phyloP scores from a whole-genome alignment of 768 basidiomycete genomes.

The Macrolepiota albuminosa region DNA sequence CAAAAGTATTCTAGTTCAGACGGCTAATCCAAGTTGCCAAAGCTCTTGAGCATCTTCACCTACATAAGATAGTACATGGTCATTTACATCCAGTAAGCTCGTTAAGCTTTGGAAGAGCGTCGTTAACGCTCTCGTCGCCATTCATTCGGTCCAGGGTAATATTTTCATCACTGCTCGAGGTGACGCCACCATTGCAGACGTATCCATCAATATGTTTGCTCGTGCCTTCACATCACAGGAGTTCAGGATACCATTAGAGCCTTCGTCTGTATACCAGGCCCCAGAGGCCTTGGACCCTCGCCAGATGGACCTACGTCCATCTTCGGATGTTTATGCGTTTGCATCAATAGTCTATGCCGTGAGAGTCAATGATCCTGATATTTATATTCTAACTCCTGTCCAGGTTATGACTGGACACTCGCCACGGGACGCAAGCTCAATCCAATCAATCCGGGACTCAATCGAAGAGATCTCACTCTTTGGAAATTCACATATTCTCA shows the following conservation, averaged over 20 bases:
- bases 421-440: not conserved
- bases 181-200: slow-evolving; percentile 1
- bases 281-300: slow-evolving; percentile 6
- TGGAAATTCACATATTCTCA: not conserved
- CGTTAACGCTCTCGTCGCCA: not conserved
- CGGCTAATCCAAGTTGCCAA: not conserved
- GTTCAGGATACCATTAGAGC: not conserved
- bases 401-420: slow-evolving; percentile 12
- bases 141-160: not conserved
- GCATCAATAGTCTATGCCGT: slow-evolving; percentile 10
- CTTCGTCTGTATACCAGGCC: slow-evolving; percentile 9
- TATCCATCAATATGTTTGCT: slow-evolving; percentile 3
- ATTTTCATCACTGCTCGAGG: not conserved
- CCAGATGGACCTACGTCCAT: not conserved
- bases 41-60: not conserved
- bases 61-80: not conserved
- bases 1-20: not conserved
- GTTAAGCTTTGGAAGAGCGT: not conserved
- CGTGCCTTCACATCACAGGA: not conserved
- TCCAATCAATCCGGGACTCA: not conserved
- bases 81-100: not conserved
- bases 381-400: not conserved
- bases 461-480: not conserved
- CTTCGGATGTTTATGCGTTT: slow-evolving; percentile 13
- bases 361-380: not conserved